These are phyloP conservation scores for Mycena pura DNA, from an alignment of 768 basidiomycete genomes.

Conservation along the genomic window DNA sequence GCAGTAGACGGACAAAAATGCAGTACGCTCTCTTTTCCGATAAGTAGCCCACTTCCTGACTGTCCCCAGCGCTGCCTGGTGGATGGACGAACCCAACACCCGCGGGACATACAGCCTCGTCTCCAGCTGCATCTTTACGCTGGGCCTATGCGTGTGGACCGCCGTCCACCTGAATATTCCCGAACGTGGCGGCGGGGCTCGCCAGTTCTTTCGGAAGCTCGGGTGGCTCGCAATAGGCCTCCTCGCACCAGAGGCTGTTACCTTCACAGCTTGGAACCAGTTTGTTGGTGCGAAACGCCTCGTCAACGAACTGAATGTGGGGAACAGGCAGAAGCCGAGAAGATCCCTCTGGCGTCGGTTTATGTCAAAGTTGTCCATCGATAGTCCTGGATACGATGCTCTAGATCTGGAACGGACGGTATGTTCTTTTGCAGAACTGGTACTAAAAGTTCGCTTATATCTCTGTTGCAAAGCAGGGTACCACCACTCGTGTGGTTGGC, in stretches of 20 bases:
- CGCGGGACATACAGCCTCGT: conserved; percentile 9
- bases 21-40: no score
- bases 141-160: conserved; percentile 16
- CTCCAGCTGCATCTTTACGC: conserved; percentile 17
- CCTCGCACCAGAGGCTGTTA: conserved; percentile 3
- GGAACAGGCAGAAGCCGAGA: not conserved
- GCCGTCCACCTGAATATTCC: conserved; percentile 15
- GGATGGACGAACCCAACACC: not conserved
- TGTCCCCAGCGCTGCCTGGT: no score
- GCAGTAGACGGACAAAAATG: no score
- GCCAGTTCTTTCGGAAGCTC: conserved; percentile 2
- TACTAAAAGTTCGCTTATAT: not conserved
- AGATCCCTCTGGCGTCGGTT: not conserved
- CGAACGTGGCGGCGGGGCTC: not conserved
- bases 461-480: no score
- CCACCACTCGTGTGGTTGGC: not conserved
- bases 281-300: not conserved
- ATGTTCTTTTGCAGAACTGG: not conserved
- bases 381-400: no score
- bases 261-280: conserved; percentile 3
- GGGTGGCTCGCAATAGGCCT: not conserved
- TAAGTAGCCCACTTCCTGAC: no score
- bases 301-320: not conserved
- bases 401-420: no score
- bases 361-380: no score